These are phyloP conservation scores for Aspergillus brunneoviolaceus DNA, from an alignment of 2,329 filamentous ascomycete species.

Conservation along the genomic window DNA sequence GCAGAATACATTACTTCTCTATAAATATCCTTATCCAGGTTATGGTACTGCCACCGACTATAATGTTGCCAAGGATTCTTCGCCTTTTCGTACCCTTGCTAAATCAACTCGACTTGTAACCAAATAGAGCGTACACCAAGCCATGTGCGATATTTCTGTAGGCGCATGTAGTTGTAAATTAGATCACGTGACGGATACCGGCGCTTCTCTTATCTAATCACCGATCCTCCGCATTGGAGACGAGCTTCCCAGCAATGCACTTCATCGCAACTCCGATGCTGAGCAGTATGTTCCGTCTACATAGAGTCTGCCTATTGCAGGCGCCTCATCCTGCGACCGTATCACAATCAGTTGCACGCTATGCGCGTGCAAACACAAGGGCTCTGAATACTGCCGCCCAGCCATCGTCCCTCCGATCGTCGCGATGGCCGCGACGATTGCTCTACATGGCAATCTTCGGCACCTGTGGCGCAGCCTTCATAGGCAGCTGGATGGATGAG, in stretches of 20 bases:
- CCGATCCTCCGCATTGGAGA: background rate
- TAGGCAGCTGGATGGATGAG: slow-evolving; percentile 26
- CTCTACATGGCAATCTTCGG: slow-evolving; percentile 38
- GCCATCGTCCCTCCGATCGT: slow-evolving; percentile 18
- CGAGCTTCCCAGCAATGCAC: background rate
- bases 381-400: slow-evolving; percentile 23
- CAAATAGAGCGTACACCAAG: no score
- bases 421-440: slow-evolving; percentile 37
- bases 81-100: background rate
- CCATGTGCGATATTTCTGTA: no score
- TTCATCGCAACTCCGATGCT: slow-evolving; percentile 19
- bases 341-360: slow-evolving; percentile 7
- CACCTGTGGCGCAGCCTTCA: slow-evolving; percentile 28
- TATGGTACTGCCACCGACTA: no score
- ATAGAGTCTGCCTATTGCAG: slow-evolving; percentile 24
- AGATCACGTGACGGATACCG: background rate
- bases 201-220: slow-evolving; percentile 6
- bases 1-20: background rate
- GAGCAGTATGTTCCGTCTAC: slow-evolving; percentile 29
- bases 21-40: background rate
- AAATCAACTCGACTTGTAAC: background rate
- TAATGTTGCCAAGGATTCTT: background rate
- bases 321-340: slow-evolving; percentile 15
- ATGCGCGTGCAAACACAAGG: slow-evolving; percentile 14
- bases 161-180: no score